Evolutionary conservation across 2,329 filamentous ascomycete species (phyloP), one percentile per base, ranked within the genome.

Genomic region (Xylaria sp.): DNA sequence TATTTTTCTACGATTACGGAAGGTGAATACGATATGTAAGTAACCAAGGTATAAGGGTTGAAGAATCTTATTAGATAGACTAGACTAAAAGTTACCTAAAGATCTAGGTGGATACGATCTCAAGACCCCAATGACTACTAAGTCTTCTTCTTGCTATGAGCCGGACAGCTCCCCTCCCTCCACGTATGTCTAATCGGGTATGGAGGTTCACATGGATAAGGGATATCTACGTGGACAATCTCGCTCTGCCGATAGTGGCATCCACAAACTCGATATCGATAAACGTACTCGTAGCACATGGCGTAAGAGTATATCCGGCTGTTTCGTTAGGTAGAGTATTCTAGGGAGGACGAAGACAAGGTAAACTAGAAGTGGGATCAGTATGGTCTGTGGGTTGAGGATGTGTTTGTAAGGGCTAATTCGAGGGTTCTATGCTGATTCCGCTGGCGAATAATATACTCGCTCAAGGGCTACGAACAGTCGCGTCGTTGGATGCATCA

Each of bases 231-330:
- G 9, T 34, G 39, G 48, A 48, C 3, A 4, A 47, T 24, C 6
- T 39, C n/a, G 11, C 51, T 48, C 8, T n/a, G 8, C 4, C 17
- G 19, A n/a, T 32, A 54, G 42, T 58, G 34, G n/a, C 55, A 54
- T 14, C 27, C 14, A 12, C 55, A 65, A 21, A 7, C 27, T 14
- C 32, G 19, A 30, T 34, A 57, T 30, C 19, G 32, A 34, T 47
- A 60, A 42, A 47, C 24, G 14, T 60, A 8, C n/a, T 24, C 12
- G 47, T 47, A 54, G 36, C 21, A 54, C 47, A 53, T 47, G 34
- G 36, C 24, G 39, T 24, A 27, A n/a, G 17, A 34, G 6, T 47
- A 39, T 42, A 36, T 21, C 9, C 12, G 6, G 2, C n/a, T 30
- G 57, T 50, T 32, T 19, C 12, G 30, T 42, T 51, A 17, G 39